A percentile compares a stretch with the other conserved stretches of the same genome.
These are phyloP conservation scores for Lachancea sp. DNA, from an alignment of 805 yeast species.

Conservation along the genomic window DNA sequence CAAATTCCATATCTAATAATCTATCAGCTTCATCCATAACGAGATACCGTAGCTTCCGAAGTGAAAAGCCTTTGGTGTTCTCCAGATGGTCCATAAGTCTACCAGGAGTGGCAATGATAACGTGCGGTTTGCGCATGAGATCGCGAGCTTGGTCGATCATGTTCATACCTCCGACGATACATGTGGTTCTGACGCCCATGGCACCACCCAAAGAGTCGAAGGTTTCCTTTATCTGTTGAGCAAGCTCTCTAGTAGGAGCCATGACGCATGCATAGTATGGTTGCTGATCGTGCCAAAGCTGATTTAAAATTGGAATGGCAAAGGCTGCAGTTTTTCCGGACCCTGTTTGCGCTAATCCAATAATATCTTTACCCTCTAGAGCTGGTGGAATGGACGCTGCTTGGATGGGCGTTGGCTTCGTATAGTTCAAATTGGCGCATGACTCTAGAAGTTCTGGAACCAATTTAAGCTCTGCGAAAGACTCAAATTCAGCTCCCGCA, in stretches of 20 bases:
- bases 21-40: conserved; percentile 98
- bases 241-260: conserved; percentile 81
- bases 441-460: conserved; percentile 79
- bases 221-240: conserved; percentile 85
- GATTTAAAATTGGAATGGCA: conserved; percentile 90
- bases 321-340: conserved; percentile 98
- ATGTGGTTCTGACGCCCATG: conserved; percentile 87
- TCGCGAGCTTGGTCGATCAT: conserved; percentile 97
- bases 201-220: conserved; percentile 87
- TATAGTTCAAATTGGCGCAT: conserved; percentile 63
- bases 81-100: conserved; percentile 90
- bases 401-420: conserved; percentile 91
- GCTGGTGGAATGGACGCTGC: conserved; percentile 88
- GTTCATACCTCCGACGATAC: conserved; percentile 97
- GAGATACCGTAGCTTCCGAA: conserved; percentile 69
- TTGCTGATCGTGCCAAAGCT: conserved; percentile 80
- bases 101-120: conserved; percentile 94
- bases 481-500: conserved; percentile 26
- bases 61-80: conserved; percentile 81
- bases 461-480: conserved; percentile 54
- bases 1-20: conserved; percentile 91
- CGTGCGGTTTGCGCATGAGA: conserved; percentile 87
- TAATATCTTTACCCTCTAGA: conserved; percentile 81
- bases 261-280: conserved; percentile 86
- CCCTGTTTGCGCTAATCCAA: conserved; percentile 96